Evolutionary conservation across 805 yeast genomes (phyloP).

Genomic region (Metahyphopichia silvanorum): DNA sequence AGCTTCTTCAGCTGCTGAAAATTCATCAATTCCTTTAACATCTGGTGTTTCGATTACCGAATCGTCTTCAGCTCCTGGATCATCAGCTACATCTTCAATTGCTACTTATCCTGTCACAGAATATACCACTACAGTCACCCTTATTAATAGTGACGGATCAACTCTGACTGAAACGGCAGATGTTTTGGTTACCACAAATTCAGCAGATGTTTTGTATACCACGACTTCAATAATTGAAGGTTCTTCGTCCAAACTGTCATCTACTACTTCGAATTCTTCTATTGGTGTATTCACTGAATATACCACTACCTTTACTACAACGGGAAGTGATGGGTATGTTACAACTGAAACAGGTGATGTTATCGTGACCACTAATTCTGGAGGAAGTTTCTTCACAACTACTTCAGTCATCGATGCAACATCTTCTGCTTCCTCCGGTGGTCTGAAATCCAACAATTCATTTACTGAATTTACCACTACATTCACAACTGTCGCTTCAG

Average conservation of each 20-base stretch:
- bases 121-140: conserved; percentile 9
- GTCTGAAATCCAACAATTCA: no score
- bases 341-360: conserved; percentile 8
- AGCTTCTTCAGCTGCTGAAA: background rate
- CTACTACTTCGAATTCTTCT: background rate
- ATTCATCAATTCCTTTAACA: background rate
- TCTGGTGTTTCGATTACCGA: background rate
- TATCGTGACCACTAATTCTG: conserved; percentile 16
- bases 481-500: conserved; percentile 8
- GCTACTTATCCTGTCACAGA: conserved; percentile 5
- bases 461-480: conserved; percentile 11
- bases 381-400: conserved; percentile 12
- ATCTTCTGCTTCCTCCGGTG: background rate
- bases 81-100: background rate
- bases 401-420: conserved; percentile 2
- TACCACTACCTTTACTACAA: background rate
- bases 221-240: conserved; percentile 6
- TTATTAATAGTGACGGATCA: conserved; percentile 9
- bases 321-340: background rate
- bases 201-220: conserved; percentile 7
- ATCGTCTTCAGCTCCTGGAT: background rate
- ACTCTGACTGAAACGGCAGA: conserved; percentile 14
- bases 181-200: conserved; percentile 10
- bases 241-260: background rate
- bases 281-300: background rate